phyloP scores from a whole-genome alignment of 1,139 yeast species.

The Diutina mesorugosa region DNA sequence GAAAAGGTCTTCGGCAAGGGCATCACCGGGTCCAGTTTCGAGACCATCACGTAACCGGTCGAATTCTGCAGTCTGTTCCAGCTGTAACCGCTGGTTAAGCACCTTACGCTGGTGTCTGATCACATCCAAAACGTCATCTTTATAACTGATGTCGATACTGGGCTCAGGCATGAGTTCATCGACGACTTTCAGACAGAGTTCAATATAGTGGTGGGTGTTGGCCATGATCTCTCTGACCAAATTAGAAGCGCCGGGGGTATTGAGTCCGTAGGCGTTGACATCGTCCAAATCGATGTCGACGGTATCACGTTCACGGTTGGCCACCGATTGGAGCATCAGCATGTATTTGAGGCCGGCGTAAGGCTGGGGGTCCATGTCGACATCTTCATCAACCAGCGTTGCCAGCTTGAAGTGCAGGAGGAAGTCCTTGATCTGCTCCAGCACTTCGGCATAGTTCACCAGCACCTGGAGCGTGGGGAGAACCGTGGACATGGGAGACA shows the following conservation, averaged over 20 bases:
- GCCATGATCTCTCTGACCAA: conserved; percentile 48
- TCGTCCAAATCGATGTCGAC: conserved; percentile 77
- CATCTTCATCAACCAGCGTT: conserved; percentile 6
- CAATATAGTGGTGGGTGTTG: conserved; percentile 72
- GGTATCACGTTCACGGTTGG: conserved; percentile 68
- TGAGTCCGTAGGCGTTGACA: conserved; percentile 42
- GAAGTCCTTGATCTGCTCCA: conserved; percentile 42
- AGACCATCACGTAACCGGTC: conserved; percentile 24
- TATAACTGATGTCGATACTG: conserved; percentile 60
- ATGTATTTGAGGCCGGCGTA: conserved; percentile 59
- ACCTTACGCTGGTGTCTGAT: conserved; percentile 80
- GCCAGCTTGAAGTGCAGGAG: conserved; percentile 44
- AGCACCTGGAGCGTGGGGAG: conserved; percentile 46
- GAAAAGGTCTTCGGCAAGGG: conserved; percentile 35
- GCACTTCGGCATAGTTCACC: conserved; percentile 48
- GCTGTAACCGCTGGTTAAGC: conserved; percentile 63
- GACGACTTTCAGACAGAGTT: conserved; percentile 58
- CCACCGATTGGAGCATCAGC: conserved; percentile 61
- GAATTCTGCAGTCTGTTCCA: conserved; percentile 48
- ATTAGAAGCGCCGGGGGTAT: conserved; percentile 12
- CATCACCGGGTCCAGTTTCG: conserved; percentile 3
- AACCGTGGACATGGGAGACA: conserved; percentile 17
- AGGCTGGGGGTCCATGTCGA: conserved; percentile 10
- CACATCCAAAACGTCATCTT: conserved; percentile 88
- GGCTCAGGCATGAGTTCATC: conserved; percentile 82